Evolutionary conservation across 768 basidiomycete genomes (phyloP), one percentile per base, ranked within the genome.

Genomic region (Amanita fuliginea): DNA sequence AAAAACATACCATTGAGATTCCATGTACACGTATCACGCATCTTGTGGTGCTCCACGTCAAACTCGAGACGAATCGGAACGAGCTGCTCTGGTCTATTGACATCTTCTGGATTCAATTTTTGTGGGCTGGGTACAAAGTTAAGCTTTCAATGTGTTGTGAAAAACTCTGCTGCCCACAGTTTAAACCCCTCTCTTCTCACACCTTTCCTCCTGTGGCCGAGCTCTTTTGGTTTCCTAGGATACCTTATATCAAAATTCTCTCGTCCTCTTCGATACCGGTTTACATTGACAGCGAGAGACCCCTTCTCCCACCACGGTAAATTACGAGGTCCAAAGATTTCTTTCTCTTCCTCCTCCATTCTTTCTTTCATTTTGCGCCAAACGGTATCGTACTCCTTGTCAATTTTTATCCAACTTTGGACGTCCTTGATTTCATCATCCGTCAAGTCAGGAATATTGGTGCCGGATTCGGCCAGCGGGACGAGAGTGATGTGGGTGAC

Each of bases 11-110:
- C 95, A 55, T 86, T 86, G 40, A 94, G 65, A 59, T 99, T 96
- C 96, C 95, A 99, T 40, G 96, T 78, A 66, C 98, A 97, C 0
- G 95, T 92, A 62, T 99, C 96, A 22, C 92, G 80, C 73, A 97
- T 83, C 67, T 85, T 88, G 60, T 88, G 83, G 59, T 89, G 86
- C 50, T 97, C 96, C 42, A 94, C 84, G 57, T 99, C 96, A 58
- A 97, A 83, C 63, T 99, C 96, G 46, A 99, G 71, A n/a, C 96
- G 80, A 35, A 99, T 85, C 3, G 96, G 96, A 3, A 98, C 84
- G 22, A 99, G 83, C 57, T 81, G 75, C 60, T 99, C 96, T 10
- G 77, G 74, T 22, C 74, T 70, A 55, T 80, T 74, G 4, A 76
- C 76, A 30, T 82, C 74, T 46, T 78, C 74, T 5, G 68, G 58